Conservation (phyloP, 1,139 yeast species). For the Blastobotrys persicus region DNA sequence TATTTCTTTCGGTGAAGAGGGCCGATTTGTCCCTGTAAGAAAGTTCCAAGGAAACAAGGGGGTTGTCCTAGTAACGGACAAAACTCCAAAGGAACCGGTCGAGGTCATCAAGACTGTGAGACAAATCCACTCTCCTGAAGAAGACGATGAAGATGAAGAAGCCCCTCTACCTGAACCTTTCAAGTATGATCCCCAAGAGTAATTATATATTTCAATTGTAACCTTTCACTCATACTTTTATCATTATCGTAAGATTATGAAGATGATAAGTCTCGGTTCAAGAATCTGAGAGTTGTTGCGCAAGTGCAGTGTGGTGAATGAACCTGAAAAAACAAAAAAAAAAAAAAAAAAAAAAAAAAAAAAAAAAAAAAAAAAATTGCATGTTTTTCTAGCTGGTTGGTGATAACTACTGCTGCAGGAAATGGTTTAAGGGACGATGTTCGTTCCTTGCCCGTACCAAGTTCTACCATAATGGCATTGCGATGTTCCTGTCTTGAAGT, state of each 20-base stretch:
- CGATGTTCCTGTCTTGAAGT: background rate
- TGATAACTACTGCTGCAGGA: background rate
- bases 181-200: constrained; percentile 49
- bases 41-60: constrained; percentile 65
- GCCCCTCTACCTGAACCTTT: constrained; percentile 94
- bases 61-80: constrained; percentile 74
- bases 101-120: constrained; percentile 81
- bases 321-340: too few relatives aligned
- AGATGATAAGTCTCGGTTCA: too few relatives aligned
- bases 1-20: constrained; percentile 62
- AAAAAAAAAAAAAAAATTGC: too few relatives aligned
- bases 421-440: background rate
- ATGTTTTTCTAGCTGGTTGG: too few relatives aligned
- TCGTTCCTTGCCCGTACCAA: constrained; percentile 8
- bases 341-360: too few relatives aligned
- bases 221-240: too few relatives aligned
- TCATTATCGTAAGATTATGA: too few relatives aligned
- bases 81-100: constrained; percentile 60
- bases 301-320: too few relatives aligned
- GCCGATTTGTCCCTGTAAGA: constrained; percentile 80
- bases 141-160: constrained; percentile 51
- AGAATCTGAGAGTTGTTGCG: too few relatives aligned
- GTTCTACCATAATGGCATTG: constrained; percentile 9
- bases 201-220: background rate
- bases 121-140: constrained; percentile 54